Base-by-base conservation (phyloP, 176 grass and related monocot genomes). In the Zea mays region DNA sequence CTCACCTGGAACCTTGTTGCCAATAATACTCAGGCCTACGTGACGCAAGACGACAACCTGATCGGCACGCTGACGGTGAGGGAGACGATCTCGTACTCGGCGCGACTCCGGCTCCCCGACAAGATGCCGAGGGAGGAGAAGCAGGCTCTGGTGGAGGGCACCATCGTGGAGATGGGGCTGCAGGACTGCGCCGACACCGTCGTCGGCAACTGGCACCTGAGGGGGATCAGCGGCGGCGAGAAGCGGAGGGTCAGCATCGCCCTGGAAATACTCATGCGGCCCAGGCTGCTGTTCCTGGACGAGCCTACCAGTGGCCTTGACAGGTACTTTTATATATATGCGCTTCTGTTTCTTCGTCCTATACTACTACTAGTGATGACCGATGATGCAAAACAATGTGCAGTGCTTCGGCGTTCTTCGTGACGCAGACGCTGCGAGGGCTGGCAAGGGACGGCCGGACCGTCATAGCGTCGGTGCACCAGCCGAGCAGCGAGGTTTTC, bases 201-300 rank as follows among this genome's bases (percentile, higher is more conserved):
- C 37, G 71, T 99, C 13, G 96, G 96, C n/a, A 99, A 95, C 35
- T 99, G 96, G 96, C 96, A 99, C 81, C 73, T 99, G 7, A 85
- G 96, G 21, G 96, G 96, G 44, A 63, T 99, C 61, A 99, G 96
- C 33, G 96, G 96, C 3, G 96, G 96, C 3, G 96, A 99, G 85
- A 99, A 95, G 90, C 85, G 96, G 86, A 80, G 96, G 63, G 96
- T 99, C 73, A 99, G 96, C 84, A 99, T 99, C 71, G 96, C 90
- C 8, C 40, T 99, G 16, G 92, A 99, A 90, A 99, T 99, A 82
- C 88, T 99, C n/a, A 99, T 87, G 92, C 76, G 96, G 56, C 96
- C 96, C 20, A 88, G 96, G 64, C 56, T 99, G 72, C 88, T 99
- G 45, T 99, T 99, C 76, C 86, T 99, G 47, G 96, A 99, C 17